These are phyloP conservation scores for Phytopythium litorale DNA, from an alignment of 352 stramenopile species.

Conservation along the genomic window DNA sequence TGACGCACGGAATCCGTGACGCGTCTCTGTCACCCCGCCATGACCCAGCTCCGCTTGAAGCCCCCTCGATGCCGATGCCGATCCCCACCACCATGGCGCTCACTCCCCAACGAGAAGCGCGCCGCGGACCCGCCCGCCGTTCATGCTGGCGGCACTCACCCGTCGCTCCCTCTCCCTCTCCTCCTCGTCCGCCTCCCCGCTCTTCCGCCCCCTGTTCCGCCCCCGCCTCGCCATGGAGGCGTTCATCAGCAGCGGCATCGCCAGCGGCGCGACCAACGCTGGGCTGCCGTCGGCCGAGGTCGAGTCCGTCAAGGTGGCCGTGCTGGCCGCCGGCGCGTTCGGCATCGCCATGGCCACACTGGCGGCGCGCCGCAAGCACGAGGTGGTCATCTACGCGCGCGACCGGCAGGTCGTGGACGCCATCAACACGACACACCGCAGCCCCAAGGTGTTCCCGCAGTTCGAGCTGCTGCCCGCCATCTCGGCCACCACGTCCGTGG, in stretches of 20 bases:
- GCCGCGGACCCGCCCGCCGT: not conserved
- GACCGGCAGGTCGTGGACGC: constrained; percentile 43
- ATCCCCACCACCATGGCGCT: not conserved
- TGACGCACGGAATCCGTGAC: constrained; percentile 3
- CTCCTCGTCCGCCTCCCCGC: not conserved
- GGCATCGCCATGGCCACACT: constrained; percentile 94
- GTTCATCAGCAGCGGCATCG: constrained; percentile 25
- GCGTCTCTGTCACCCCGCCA: constrained; percentile 7
- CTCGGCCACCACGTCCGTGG: constrained; percentile 86
- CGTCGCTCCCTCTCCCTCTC: not conserved
- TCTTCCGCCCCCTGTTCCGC: not conserved
- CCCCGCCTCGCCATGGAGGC: constrained; percentile 29
- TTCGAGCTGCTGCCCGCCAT: constrained; percentile 82
- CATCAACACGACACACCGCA: constrained; percentile 92
- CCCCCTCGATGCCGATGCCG: not conserved
- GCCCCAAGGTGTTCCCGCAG: constrained; percentile 91
- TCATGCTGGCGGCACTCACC: not conserved
- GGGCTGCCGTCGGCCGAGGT: constrained; percentile 68
- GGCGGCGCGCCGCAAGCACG: constrained; percentile 85
- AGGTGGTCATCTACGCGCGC: constrained; percentile 91
- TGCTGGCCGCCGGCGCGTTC: constrained; percentile 95
- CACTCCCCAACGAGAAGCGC: not conserved
- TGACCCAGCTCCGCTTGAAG: constrained; percentile 4
- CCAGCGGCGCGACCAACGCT: constrained; percentile 49
- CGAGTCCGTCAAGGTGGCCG: constrained; percentile 78